phyloP scores from a whole-genome alignment of 768 basidiomycete species.

The Mycena venus region DNA sequence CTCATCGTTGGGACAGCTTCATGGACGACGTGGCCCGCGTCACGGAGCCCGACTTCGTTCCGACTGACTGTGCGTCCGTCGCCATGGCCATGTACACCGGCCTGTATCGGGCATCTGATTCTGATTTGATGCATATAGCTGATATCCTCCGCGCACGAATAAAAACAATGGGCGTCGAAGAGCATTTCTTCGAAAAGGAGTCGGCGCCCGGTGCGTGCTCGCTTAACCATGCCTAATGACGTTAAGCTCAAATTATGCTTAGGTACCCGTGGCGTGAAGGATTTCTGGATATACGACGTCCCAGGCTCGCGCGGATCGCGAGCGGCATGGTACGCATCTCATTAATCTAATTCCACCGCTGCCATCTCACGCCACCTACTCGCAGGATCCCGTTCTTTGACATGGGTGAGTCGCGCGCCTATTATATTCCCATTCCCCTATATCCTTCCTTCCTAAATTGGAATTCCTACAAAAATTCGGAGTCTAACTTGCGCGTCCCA shows the following conservation, averaged over 20 bases:
- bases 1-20: conserved; percentile 61
- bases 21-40: conserved; percentile 78
- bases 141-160: conserved; percentile 84
- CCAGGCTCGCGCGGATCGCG: conserved; percentile 23
- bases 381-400: conserved; percentile 87
- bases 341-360: background rate
- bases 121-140: conserved; percentile 46
- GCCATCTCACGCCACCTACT: conserved; percentile 36
- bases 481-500: too few relatives aligned
- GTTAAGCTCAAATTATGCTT: background rate
- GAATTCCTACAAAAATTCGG: too few relatives aligned
- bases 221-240: background rate
- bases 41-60: conserved; percentile 65
- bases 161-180: conserved; percentile 80
- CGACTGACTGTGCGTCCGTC: conserved; percentile 73
- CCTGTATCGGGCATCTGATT: background rate
- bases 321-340: conserved; percentile 44
- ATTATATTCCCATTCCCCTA: background rate
- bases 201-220: conserved; percentile 52
- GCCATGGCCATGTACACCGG: background rate
- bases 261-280: conserved; percentile 42
- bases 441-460: background rate
- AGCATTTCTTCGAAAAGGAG: conserved; percentile 74
- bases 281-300: conserved; percentile 33
- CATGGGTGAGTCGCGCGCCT: conserved; percentile 61